Percentiles rank a stretch among this genome's conserved stretches.
phyloP scores from a whole-genome alignment of 2,329 filamentous ascomycete species.

The Hortaea werneckii region DNA sequence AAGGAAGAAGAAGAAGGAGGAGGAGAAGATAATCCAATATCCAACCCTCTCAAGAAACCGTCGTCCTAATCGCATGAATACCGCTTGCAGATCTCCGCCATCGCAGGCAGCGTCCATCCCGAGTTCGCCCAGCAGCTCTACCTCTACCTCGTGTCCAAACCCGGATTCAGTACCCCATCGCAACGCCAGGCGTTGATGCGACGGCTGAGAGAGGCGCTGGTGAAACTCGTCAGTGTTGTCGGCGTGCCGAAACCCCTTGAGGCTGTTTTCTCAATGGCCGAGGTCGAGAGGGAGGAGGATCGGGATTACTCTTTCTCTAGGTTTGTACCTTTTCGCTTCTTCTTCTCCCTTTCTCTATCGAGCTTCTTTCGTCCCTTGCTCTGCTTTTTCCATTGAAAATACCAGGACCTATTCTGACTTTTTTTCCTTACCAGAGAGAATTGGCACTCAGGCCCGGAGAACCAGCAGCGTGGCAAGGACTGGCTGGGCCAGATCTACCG shows the following conservation, averaged over 20 bases:
- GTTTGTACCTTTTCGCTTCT: too few relatives aligned
- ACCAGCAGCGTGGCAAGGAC: slow-evolving; percentile 40
- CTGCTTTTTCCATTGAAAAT: too few relatives aligned
- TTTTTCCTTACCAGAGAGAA: too few relatives aligned
- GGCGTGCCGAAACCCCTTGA: slow-evolving; percentile 56
- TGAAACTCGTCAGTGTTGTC: slow-evolving; percentile 49
- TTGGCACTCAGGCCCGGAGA: slow-evolving; percentile 50
- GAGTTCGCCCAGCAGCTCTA: slow-evolving; percentile 46
- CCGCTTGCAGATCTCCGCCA: slow-evolving; percentile 33
- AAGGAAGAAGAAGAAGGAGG: too few relatives aligned
- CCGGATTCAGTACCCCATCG: slow-evolving; percentile 34
- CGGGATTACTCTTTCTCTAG: slow-evolving; percentile 45
- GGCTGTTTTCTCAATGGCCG: slow-evolving; percentile 46
- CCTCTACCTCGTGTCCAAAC: slow-evolving; percentile 42
- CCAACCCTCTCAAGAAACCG: too few relatives aligned
- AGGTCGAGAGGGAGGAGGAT: slow-evolving; percentile 45
- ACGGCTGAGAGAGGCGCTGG: slow-evolving; percentile 46
- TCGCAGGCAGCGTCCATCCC: slow-evolving; percentile 43
- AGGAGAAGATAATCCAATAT: too few relatives aligned
- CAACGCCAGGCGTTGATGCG: slow-evolving; percentile 40
- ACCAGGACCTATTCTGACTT: too few relatives aligned
- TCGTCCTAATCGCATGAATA: too few relatives aligned
- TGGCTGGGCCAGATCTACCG: slow-evolving; percentile 51
- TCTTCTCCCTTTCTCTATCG: too few relatives aligned
- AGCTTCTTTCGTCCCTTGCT: too few relatives aligned